Evolutionary conservation across 371 early-diverging fungal species (phyloP), one percentile per base, ranked within the genome.

Genomic region (Mortierella sp.): DNA sequence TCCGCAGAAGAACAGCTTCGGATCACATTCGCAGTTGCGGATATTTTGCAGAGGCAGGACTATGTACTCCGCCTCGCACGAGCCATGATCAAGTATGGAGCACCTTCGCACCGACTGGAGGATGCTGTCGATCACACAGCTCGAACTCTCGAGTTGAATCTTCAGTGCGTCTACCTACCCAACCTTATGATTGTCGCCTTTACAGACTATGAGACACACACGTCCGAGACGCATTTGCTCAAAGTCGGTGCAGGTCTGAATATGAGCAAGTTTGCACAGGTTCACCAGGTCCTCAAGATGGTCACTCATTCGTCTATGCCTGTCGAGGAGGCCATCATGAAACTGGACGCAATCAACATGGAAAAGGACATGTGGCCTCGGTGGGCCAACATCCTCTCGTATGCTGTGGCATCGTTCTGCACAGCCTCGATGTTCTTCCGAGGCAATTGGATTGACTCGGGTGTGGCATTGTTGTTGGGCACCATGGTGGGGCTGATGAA

Each of bases 101-200:
- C 91, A 25, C 93, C 92, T 4, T 81, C 88, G 21, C 93, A 93
- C 66, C 85, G 93, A 5, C 85, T 93, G 28, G 91, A 91, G 72
- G 84, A 84, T 57, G 88, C 87, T 19, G 70, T 91, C 81, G 81
- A 82, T 50, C 82, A 80, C 45, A 85, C 88, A 14, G 77, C 86
- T 15, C 82, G 84, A 45, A 69, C 84, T 44, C 75, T 91, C 6
- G 87, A 85, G 21, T 75, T 90, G 11, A 82, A 87, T 59, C 84
- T 85, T 25, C 83, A 83, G 57, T 87, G 85, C 60, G 69, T 84
- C 56, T 83, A 87, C n/a, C 74, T 90, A 47, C 91, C 91, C 1
- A 87, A 88, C 2, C 64, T 89, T 47, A 86, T 90, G 63, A 83
- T 90, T 64, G 82, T 89, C n/a, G 84, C 86, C 28, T 90, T 90